Percentiles rank a stretch among this genome's conserved stretches.
Evolutionary conservation across 768 basidiomycete genomes (phyloP).

Genomic region (Podaxis mareebaensis): DNA sequence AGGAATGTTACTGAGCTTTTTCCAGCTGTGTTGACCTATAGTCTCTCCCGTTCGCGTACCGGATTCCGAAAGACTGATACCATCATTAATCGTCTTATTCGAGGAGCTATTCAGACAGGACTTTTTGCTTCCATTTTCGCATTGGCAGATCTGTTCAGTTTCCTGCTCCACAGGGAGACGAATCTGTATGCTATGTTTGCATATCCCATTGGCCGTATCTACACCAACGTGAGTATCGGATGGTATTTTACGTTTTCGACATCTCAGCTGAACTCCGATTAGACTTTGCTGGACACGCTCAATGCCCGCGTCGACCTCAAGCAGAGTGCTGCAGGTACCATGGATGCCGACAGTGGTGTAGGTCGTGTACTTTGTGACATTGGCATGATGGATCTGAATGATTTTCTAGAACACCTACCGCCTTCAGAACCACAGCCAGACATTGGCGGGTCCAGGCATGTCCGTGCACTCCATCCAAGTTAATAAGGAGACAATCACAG

Average conservation of each 20-base stretch:
- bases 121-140: constrained; percentile 47
- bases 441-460: constrained; percentile 17
- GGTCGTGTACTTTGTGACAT: constrained; percentile 12
- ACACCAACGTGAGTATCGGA: constrained; percentile 40
- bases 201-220: constrained; percentile 32
- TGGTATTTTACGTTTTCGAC: neutral
- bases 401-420: constrained; percentile 23
- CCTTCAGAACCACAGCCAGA: constrained; percentile 25
- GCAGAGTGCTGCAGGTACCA: constrained; percentile 24
- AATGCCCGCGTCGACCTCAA: constrained; percentile 34
- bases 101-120: constrained; percentile 51
- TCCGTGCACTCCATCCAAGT: constrained; percentile 19
- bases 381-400: constrained; percentile 9
- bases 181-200: constrained; percentile 28
- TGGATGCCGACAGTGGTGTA: constrained; percentile 25
- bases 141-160: constrained; percentile 42
- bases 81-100: constrained; percentile 46
- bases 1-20: neutral
- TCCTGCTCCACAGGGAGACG: constrained; percentile 28
- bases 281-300: constrained; percentile 45
- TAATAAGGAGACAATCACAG: constrained; percentile 19
- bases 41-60: constrained; percentile 41
- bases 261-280: neutral
- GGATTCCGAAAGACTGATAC: constrained; percentile 48
- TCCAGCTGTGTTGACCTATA: constrained; percentile 21